Evolutionary conservation across 106 monocot genomes (phyloP), one percentile per base, ranked within the genome.

Genomic region (Dioscorea zingiberensis): DNA sequence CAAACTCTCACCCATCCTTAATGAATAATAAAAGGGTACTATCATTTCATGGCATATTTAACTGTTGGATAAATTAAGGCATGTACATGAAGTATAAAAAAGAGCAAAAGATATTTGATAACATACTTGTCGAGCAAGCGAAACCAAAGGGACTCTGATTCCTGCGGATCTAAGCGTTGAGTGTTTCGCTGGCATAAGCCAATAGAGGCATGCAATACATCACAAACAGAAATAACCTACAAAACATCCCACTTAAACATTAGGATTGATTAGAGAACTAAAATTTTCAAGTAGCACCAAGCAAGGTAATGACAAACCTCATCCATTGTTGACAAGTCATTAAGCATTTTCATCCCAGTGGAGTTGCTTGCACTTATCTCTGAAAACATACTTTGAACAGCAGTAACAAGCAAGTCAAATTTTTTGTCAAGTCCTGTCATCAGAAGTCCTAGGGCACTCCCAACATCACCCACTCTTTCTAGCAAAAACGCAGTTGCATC

Each of bases 401-500:
- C 75, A 76, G 64, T 62, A 62, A 88, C 69, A 81, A 98, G 84
- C 53, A 68, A 48, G 44, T 69, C 76, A 61, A 93, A 60, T 68
- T 98, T 98, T 67, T 83, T 77, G 44, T 73, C 17, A 51, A 93
- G 71, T 2, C 82, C 89, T 59, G 64, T 71, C 71, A 82, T 81
- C 27, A 85, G 44, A 77, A 89, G 80, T 46, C 48, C 63, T 17
- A 98, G 68, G 45, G 97, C 97, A 79, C 81, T 78, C 1, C 76
- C 80, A 60, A 98, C 86, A 80, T 98, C 97, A 71, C 97, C 97
- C 48, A 79, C 92, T 74, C 89, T 86, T 76, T 98, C 97, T 16
- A 93, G 73, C 72, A 98, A 86, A 82, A 89, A 98, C 26, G 97
- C 84, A 72, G 97, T 85, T 68, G 88, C 97, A 84, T 98, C 89